Evolutionary conservation across 2,329 filamentous ascomycete genomes (phyloP), one percentile per base, ranked within the genome.

Genomic region (Stagonosporopsis cucurbitacearum): DNA sequence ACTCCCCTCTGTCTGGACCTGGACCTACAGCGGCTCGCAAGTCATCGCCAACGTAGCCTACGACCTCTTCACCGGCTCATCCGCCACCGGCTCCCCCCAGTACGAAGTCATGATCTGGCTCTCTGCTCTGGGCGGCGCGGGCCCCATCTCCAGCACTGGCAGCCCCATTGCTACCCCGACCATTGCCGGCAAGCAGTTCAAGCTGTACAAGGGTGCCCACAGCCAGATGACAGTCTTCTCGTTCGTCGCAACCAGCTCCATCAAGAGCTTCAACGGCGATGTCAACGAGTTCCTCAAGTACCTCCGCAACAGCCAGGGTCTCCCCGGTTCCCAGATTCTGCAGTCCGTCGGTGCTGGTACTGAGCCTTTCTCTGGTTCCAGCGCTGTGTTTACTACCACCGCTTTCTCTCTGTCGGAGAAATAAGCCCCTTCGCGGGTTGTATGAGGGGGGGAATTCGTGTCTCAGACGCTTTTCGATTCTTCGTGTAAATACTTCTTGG

Each of bases 81-180:
- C 77, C 17, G 78, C 82, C 1, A 73, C 74, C 26, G 79, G 77
- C 37, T 68, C 61, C 42, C 68, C 79, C n/a, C 77, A 84, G 63
- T 87, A 84, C 66, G 86, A 88, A 73, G 77, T 88, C 64, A 89
- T 89, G 86, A 80, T 89, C 62, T 89, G 86, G 86, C 77, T 87
- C 41, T 81, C 78, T 3, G 83, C 82, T 26, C 72, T 86, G 40
- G 84, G 82, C 23, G 81, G 82, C 46, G 84, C 83, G 2, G 84
- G 84, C 5, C 83, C 84, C 22, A 85, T 88, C 76, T 85, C 86
- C 52, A 79, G 70, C 46, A 86, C 79, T 28, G 84, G 84, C 46
- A 76, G 74, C 17, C 63, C 83, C 6, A 78, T 87, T 60, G 84
- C 81, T 3, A 85, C 79, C 1, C 77, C 81, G 12, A 83, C 77